Evolutionary conservation across 1,139 yeast genomes (phyloP).

Genomic region (Nakaseomyces kungkrabaensis): DNA sequence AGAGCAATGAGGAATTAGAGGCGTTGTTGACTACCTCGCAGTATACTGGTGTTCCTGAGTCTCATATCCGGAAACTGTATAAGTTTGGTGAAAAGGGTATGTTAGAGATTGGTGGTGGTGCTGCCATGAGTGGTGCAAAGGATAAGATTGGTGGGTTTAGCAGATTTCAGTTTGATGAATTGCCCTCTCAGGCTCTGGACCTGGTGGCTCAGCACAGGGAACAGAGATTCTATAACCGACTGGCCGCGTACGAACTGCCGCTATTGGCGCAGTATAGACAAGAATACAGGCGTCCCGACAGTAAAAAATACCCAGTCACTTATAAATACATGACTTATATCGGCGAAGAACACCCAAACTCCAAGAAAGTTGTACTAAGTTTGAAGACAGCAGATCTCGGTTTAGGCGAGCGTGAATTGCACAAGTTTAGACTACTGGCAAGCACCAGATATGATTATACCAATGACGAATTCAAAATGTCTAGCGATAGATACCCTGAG

Average conservation of each 20-base stretch:
- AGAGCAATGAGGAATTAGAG: slow-evolving; percentile 38
- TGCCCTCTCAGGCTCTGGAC: slow-evolving; percentile 51
- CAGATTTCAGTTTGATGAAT: slow-evolving; percentile 44
- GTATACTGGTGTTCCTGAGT: slow-evolving; percentile 29
- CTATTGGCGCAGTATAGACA: slow-evolving; percentile 65
- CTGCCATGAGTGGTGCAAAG: slow-evolving; percentile 16
- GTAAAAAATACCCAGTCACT: slow-evolving; percentile 43
- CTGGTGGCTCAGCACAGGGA: slow-evolving; percentile 54
- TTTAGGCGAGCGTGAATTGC: slow-evolving; percentile 44
- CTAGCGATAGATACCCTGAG: slow-evolving; percentile 54
- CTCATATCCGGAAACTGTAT: slow-evolving; percentile 30
- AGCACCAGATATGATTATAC: slow-evolving; percentile 66
- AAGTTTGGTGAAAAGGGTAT: slow-evolving; percentile 33
- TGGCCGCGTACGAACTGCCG: slow-evolving; percentile 90
- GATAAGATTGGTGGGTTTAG: slow-evolving; percentile 25
- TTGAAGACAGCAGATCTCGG: slow-evolving; percentile 47
- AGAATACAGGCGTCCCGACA: slow-evolving; percentile 42
- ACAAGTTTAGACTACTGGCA: slow-evolving; percentile 69
- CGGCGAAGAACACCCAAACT: slow-evolving; percentile 64
- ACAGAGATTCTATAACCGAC: slow-evolving; percentile 57
- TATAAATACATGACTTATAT: slow-evolving; percentile 67
- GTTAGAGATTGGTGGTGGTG: slow-evolving; percentile 18
- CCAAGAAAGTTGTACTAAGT: slow-evolving; percentile 55
- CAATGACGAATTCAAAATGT: slow-evolving; percentile 50
- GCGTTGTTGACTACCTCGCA: slow-evolving; percentile 37